Percentiles rank a stretch among this genome's conserved stretches.
Evolutionary conservation across 1,284 basidiomycete genomes (phyloP).

Genomic region (Dichomitus squalens): DNA sequence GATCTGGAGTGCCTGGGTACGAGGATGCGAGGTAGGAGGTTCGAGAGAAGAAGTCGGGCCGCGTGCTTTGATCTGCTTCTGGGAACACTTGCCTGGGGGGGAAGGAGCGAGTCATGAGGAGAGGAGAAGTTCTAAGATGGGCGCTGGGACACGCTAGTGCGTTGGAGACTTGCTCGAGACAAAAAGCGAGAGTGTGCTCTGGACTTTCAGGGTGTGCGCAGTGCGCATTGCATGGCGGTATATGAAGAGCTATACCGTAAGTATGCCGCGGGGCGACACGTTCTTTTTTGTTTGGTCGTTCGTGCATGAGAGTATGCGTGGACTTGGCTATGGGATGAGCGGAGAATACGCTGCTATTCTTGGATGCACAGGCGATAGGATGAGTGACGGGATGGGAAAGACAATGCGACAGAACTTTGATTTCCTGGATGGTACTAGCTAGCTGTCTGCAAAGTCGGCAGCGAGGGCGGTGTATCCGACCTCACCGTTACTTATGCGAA

Average conservation of each 20-base stretch:
- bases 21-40: neutral
- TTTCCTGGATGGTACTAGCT: neutral
- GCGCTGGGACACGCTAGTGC: neutral
- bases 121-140: neutral
- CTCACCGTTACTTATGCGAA: too few species aligned
- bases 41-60: neutral
- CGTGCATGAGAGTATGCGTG: neutral
- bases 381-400: too few species aligned
- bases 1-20: neutral
- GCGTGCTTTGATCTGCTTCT: neutral
- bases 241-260: neutral
- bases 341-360: neutral
- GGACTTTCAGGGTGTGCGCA: too few species aligned
- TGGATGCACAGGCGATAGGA: neutral
- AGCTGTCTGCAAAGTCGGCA: too few species aligned
- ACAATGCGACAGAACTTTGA: too few species aligned
- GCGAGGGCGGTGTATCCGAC: too few species aligned
- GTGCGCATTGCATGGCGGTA: neutral
- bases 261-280: neutral
- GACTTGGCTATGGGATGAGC: too few species aligned
- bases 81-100: neutral
- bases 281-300: neutral
- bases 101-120: neutral
- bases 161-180: neutral
- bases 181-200: neutral